Evolutionary conservation across 352 stramenopile species (phyloP).

Genomic region (Phytophthora fragariae): DNA sequence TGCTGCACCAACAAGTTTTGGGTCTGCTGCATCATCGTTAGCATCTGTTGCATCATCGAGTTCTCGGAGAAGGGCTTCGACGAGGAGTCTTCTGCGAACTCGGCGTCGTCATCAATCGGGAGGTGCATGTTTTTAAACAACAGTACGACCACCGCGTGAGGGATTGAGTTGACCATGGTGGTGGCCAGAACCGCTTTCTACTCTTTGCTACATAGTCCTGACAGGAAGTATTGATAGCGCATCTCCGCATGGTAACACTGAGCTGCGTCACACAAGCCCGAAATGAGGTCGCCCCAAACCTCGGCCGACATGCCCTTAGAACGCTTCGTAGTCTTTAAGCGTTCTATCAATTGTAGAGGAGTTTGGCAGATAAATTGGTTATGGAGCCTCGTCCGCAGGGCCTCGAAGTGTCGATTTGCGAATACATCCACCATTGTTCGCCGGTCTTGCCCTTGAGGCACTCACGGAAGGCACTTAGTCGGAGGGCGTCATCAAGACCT

Average conservation of each 20-base stretch:
- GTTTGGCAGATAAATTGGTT: constrained; percentile 6
- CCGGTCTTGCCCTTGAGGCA: too few relatives aligned
- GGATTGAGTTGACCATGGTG: constrained; percentile 3
- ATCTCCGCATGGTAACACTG: background rate
- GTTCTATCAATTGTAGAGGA: background rate
- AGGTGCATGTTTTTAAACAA: too few relatives aligned
- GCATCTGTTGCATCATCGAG: too few relatives aligned
- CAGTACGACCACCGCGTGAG: background rate
- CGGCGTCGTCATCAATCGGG: too few relatives aligned
- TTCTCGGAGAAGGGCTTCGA: too few relatives aligned
- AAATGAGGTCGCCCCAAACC: background rate
- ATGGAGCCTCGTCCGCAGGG: background rate
- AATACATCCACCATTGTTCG: constrained; percentile 9
- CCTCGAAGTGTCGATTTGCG: constrained; percentile 1
- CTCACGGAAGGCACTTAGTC: too few relatives aligned
- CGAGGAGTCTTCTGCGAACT: too few relatives aligned
- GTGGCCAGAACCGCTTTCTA: background rate
- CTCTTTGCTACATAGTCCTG: background rate
- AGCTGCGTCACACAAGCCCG: background rate
- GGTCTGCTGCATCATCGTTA: constrained; percentile 4
- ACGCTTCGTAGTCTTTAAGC: too few relatives aligned
- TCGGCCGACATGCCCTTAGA: too few relatives aligned
- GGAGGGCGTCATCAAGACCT: too few relatives aligned
- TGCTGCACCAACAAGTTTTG: background rate
- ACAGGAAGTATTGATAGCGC: background rate